phyloP scores from a whole-genome alignment of 1,139 yeast species.

The Chernovozyma sophiae-reginae region DNA sequence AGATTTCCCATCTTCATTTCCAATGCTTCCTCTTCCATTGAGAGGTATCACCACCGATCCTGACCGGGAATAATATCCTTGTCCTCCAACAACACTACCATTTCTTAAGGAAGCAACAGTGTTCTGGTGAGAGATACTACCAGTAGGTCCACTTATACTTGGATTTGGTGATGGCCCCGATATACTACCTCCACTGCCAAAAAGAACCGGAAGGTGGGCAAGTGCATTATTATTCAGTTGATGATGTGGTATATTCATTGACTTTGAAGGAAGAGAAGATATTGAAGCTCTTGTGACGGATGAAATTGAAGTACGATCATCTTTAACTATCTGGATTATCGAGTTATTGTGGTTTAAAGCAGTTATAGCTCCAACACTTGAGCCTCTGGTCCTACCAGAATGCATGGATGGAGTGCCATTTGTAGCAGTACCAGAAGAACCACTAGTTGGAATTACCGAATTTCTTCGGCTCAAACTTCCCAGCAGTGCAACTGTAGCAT shows the following conservation, averaged over 20 bases:
- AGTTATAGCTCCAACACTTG: conserved; percentile 1
- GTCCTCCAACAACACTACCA: conserved; percentile 34
- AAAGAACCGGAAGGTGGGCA: conserved; percentile 44
- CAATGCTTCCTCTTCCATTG: conserved; percentile 15
- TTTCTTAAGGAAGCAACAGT: conserved; percentile 40
- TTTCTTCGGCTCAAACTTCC: conserved; percentile 32
- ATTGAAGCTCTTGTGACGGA: conserved; percentile 37
- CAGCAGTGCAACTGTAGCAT: conserved; percentile 20
- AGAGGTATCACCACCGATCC: conserved; percentile 46
- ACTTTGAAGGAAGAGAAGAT: conserved; percentile 43
- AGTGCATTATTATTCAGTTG: conserved; percentile 36
- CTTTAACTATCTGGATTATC: conserved; percentile 40
- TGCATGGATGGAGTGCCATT: conserved; percentile 1
- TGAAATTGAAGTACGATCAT: conserved; percentile 36
- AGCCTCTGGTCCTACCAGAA: not conserved
- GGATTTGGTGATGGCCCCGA: conserved; percentile 41
- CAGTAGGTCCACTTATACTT: conserved; percentile 37
- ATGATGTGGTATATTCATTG: conserved; percentile 49
- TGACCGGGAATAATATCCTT: conserved; percentile 39
- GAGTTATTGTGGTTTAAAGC: conserved; percentile 28
- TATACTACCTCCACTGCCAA: conserved; percentile 37
- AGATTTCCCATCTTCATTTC: conserved; percentile 12
- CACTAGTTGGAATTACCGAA: conserved; percentile 20
- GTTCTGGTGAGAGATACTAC: conserved; percentile 24
- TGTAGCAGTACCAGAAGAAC: conserved; percentile 7